These are phyloP conservation scores for Ceratobasidium sp. DNA, from an alignment of 1,284 basidiomycete species.

Conservation along the genomic window DNA sequence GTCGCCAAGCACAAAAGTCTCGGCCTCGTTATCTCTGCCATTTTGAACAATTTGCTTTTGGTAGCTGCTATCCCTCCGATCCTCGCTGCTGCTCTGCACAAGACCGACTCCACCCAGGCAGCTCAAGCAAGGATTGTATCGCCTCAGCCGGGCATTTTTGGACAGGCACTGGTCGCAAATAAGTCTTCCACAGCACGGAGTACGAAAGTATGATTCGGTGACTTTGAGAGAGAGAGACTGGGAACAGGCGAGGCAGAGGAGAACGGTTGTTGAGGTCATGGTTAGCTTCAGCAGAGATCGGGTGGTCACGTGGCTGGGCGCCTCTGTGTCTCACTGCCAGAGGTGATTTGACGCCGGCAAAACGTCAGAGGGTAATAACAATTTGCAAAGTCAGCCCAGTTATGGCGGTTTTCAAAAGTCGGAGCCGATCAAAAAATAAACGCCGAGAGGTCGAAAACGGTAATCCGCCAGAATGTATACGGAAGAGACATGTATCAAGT, in stretches of 20 bases:
- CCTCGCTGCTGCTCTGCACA: constrained; percentile 37
- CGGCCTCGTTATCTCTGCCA: constrained; percentile 49
- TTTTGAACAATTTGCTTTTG: constrained; percentile 36
- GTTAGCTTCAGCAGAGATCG: constrained; percentile 39
- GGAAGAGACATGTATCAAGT: too few relatives aligned
- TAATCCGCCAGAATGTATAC: too few relatives aligned
- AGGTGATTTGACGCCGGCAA: too few relatives aligned
- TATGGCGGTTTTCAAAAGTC: too few relatives aligned
- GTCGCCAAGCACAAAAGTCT: constrained; percentile 70
- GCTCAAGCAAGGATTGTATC: constrained; percentile 51
- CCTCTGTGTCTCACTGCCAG: too few relatives aligned
- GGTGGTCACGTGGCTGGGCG: constrained; percentile 8
- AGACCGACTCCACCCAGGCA: constrained; percentile 50
- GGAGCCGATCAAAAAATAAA: too few relatives aligned
- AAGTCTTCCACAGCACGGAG: constrained; percentile 49
- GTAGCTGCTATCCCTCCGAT: constrained; percentile 18
- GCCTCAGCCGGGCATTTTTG: constrained; percentile 49
- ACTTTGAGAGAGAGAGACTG: constrained; percentile 30
- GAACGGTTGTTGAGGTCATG: constrained; percentile 38
- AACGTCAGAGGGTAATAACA: too few relatives aligned
- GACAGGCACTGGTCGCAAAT: constrained; percentile 50
- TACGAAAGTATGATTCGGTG: constrained; percentile 26
- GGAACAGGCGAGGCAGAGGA: constrained; percentile 42
- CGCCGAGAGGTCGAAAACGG: too few relatives aligned
- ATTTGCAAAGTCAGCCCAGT: too few relatives aligned